These are phyloP conservation scores for Adansonia gregorii DNA, from an alignment of 441 rosid genomes.

Conservation along the genomic window DNA sequence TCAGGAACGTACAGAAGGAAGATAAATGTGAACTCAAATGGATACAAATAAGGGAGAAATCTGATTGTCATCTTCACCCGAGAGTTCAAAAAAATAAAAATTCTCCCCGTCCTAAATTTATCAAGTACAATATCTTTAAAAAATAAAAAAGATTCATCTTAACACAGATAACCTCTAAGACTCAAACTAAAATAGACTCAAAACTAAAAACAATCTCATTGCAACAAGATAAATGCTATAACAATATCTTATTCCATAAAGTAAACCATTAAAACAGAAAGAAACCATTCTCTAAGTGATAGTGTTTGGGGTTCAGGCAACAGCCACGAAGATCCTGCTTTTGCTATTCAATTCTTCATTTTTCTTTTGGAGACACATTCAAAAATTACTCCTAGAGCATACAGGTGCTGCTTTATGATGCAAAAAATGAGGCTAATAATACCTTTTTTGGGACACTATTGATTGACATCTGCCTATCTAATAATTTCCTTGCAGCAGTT, in stretches of 20 bases:
- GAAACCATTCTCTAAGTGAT: background rate
- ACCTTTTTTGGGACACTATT: slow-evolving; percentile 96
- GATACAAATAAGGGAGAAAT: slow-evolving; percentile 9
- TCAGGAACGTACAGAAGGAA: background rate
- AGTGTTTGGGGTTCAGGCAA: background rate
- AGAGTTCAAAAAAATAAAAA: background rate
- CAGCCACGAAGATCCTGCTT: background rate
- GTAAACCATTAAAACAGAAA: slow-evolving; percentile 1
- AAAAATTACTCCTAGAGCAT: background rate
- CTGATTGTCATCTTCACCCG: background rate
- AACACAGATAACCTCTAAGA: background rate
- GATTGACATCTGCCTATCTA: slow-evolving; percentile 95
- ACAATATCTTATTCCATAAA: background rate
- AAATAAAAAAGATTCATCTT: slow-evolving; percentile 12
- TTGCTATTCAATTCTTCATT: background rate
- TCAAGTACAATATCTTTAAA: background rate
- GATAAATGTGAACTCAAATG: background rate
- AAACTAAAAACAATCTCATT: slow-evolving; percentile 3
- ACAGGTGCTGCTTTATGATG: background rate
- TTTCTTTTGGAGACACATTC: background rate
- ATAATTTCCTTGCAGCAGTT: slow-evolving; percentile 88
- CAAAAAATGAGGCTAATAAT: slow-evolving; percentile 12
- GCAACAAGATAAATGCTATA: background rate
- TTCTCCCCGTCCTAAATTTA: background rate
- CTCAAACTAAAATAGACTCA: background rate